Evolutionary conservation across 768 basidiomycete genomes (phyloP), one percentile per base, ranked within the genome.

Genomic region (Amanita thiersii): DNA sequence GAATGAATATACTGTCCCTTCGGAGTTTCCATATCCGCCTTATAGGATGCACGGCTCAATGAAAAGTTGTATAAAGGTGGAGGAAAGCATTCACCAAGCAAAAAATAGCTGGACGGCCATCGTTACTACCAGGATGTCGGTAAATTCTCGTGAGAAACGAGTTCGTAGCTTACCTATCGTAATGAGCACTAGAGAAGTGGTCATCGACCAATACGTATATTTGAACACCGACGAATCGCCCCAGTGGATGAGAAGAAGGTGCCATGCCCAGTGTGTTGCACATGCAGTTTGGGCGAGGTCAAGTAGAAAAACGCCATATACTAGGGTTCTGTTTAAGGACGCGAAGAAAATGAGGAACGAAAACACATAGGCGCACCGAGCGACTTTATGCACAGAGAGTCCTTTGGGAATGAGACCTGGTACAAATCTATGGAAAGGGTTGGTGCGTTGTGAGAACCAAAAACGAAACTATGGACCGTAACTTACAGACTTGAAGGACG

Each of bases 71-170:
- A 17, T 12, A 7, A 9, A 14, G n/a, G 4, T 26, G 18, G 1
- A 8, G 9, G 10, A 12, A 24, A 23, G 9, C 17, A 45, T 37
- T 3, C 6, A 39, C 44, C 44, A 45, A 31, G 44, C 44, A 15
- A 45, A 45, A 32, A 45, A 45, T 18, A 23, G 30, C 17, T 45
- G 44, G 23, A 45, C 44, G 2, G 28, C 39, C 17, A 39, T 33
- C 17, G 44, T 32, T 17, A 39, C 44, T 45, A 21, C n/a, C n/a
- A n/a, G 14, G 28, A 14, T 12, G 20, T 25, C 33, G 9, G 11
- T 19, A 23, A n/a, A 3, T 10, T 6, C 4, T 7, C 5, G 14
- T 11, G 10, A 9, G 8, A 11, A 2, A 9, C 19, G 11, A 10
- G 20, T 5, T 5, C 10, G 15, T 2, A n/a, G 17, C 44, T 8